Base-by-base conservation (phyloP, 352 stramenopile species). In the Phytophthora fragariaefolia region DNA sequence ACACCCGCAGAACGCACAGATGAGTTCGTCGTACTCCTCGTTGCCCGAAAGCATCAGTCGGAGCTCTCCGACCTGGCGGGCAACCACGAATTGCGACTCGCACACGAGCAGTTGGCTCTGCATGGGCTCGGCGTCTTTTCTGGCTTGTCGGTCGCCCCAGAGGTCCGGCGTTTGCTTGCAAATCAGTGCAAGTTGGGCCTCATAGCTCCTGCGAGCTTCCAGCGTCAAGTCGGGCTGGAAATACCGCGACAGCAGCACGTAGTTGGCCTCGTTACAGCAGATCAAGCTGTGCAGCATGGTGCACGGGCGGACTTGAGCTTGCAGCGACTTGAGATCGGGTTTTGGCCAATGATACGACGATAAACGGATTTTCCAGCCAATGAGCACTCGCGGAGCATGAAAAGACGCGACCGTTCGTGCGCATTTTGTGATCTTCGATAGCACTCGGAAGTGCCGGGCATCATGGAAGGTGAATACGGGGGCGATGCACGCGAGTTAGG, bases 1-100 rank as follows among this genome's bases (percentile, higher is more conserved):
- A 42, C 9, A 30, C 6, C 15, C 18, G 2, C 27, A 69, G 18
- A 36, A 82, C 81, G 54, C 73, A 92, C 83, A 77, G 15, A 90
- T 80, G 36, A 92, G 79, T 34, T 92, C 84, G 49, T 92, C 84
- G 58, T 92, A 91, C 46, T 91, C 84, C 20, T 74, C 65, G 27
- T 62, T 88, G 20, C 84, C 84, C 8, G 77, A 81, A 9, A 92
- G 75, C 38, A 88, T 79, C 46, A 87, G 73, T 15, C 81, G 73
- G 12, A 92, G 69, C 52, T 92, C 84, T 4, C 84, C 82, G 12
- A 89, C 36, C 26, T 82, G 72, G 6, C 79, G 82, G 24, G 83
- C 55, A 18, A 92, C 79, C 48, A 92, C 84, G 9, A 74, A 90
- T 42, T 91, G 79, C 17, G 72, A 74, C 28, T 86, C 71, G 45